These are phyloP conservation scores for Ophiostoma ulmi DNA, from an alignment of 2,329 filamentous ascomycete genomes.

Conservation along the genomic window DNA sequence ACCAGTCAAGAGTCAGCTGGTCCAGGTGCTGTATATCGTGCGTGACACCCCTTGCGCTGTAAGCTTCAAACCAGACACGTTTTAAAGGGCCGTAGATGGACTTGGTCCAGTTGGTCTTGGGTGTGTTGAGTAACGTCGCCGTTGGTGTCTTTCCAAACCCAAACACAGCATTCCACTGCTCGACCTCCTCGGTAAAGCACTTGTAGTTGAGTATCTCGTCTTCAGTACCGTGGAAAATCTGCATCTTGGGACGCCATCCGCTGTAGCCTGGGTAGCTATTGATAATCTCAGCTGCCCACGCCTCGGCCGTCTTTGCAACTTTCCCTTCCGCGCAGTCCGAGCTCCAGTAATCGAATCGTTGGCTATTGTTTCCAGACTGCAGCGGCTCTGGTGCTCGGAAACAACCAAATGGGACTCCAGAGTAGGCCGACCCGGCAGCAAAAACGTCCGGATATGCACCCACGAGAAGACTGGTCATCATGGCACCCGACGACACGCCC, in stretches of 20 bases:
- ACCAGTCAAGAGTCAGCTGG: constrained; percentile 1
- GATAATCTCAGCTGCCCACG: background rate
- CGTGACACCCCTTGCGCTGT: background rate
- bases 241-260: background rate
- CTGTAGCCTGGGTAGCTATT: background rate
- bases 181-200: background rate
- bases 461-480: background rate
- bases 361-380: background rate
- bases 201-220: background rate
- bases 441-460: background rate
- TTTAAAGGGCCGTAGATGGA: background rate
- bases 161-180: background rate
- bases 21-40: background rate
- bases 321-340: background rate
- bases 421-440: background rate
- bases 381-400: background rate
- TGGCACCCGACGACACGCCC: background rate
- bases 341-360: background rate
- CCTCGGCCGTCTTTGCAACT: background rate
- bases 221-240: background rate
- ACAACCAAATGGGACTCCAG: background rate
- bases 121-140: background rate
- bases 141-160: background rate
- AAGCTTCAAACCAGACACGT: background rate
- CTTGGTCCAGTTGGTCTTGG: constrained; percentile 2